Percentiles rank a stretch among this genome's conserved stretches.
Evolutionary conservation across 2,329 filamentous ascomycete genomes (phyloP).

Genomic region (Triangularia verruculosa): DNA sequence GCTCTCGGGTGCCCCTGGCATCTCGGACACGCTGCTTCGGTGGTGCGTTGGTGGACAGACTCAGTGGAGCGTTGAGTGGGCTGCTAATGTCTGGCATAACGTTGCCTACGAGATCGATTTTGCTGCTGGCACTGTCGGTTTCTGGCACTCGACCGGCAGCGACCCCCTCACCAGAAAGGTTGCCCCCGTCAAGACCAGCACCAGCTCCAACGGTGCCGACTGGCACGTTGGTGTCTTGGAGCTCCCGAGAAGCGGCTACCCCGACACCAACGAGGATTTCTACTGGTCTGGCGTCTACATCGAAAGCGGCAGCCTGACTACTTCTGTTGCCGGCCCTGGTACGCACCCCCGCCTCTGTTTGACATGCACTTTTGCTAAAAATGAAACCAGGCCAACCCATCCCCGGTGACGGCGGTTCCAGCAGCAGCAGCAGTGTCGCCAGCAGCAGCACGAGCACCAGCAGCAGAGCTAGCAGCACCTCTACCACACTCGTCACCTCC

Average conservation of each 20-base stretch:
- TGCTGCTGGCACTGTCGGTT: constrained; percentile 55
- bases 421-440: constrained; percentile 12
- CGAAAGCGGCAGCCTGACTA: constrained; percentile 50
- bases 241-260: constrained; percentile 55
- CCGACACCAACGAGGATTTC: constrained; percentile 60
- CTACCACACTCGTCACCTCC: constrained; percentile 22
- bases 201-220: constrained; percentile 65
- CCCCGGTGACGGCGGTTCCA: constrained; percentile 9
- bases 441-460: constrained; percentile 6
- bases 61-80: constrained; percentile 62
- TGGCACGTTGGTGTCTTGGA: constrained; percentile 72
- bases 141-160: constrained; percentile 67
- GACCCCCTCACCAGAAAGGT: constrained; percentile 56
- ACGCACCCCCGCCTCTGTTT: background rate
- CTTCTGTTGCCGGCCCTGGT: constrained; percentile 29
- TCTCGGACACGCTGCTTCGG: constrained; percentile 53
- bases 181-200: constrained; percentile 55
- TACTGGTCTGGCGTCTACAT: constrained; percentile 72
- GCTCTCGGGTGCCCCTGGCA: constrained; percentile 47
- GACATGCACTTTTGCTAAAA: background rate
- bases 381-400: constrained; percentile 11
- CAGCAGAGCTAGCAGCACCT: background rate
- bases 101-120: constrained; percentile 74
- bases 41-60: constrained; percentile 61
- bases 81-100: constrained; percentile 68